Evolutionary conservation across 805 yeast species (phyloP).

Genomic region (Metschnikowia lunata): DNA sequence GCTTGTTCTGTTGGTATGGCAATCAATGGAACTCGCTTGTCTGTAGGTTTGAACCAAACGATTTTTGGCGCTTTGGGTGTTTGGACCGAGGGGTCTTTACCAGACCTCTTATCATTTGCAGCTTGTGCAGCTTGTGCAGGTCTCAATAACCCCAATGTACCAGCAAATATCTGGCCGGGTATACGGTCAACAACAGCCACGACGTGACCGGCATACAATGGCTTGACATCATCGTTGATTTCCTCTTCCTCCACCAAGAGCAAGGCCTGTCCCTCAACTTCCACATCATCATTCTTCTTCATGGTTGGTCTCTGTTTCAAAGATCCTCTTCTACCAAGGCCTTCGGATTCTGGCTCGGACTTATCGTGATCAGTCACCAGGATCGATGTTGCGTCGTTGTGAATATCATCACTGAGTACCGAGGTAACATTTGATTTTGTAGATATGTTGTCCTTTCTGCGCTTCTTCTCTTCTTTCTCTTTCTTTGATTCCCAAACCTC

Average conservation of each 20-base stretch:
- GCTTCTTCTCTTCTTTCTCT: slow-evolving; percentile 95
- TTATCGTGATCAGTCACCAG: slow-evolving; percentile 31
- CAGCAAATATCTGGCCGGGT: slow-evolving; percentile 93
- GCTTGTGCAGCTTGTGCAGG: slow-evolving; percentile 93
- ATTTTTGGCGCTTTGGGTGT: slow-evolving; percentile 72
- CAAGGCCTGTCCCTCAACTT: slow-evolving; percentile 95
- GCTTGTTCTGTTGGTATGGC: slow-evolving; percentile 99
- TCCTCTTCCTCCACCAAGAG: slow-evolving; percentile 92
- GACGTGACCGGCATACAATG: slow-evolving; percentile 95
- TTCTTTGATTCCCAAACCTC: slow-evolving; percentile 97
- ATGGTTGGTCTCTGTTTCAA: slow-evolving; percentile 93
- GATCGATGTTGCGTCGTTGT: slow-evolving; percentile 72
- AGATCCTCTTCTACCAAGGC: slow-evolving; percentile 74
- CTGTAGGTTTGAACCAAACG: slow-evolving; percentile 99
- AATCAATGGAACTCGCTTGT: slow-evolving; percentile 93
- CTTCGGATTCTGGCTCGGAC: slow-evolving; percentile 30
- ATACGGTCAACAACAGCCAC: slow-evolving; percentile 97
- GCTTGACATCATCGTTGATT: slow-evolving; percentile 86
- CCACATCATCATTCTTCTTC: slow-evolving; percentile 97
- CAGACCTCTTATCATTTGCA: slow-evolving; percentile 51
- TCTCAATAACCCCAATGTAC: slow-evolving; percentile 87
- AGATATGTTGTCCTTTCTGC: slow-evolving; percentile 65
- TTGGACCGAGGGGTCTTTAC: slow-evolving; percentile 43
- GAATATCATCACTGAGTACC: slow-evolving; percentile 61
- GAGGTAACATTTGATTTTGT: slow-evolving; percentile 31